Percentiles rank a stretch among this genome's conserved stretches.
phyloP scores from a whole-genome alignment of 805 yeast genomes.

The Cyberlindnera maclurae region DNA sequence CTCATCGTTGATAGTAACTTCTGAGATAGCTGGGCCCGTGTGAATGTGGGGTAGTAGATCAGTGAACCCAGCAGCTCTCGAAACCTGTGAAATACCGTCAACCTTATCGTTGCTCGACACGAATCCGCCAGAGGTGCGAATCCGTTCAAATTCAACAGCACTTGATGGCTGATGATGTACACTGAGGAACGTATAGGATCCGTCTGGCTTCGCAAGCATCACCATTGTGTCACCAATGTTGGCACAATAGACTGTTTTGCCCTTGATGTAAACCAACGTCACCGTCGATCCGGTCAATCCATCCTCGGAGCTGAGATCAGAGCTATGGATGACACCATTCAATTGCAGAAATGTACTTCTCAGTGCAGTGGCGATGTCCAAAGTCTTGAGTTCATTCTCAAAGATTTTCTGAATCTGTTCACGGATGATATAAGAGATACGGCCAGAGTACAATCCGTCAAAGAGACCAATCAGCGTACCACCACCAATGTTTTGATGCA shows the following conservation, averaged over 20 bases:
- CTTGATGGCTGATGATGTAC: slow-evolving; percentile 80
- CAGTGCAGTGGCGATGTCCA: slow-evolving; percentile 62
- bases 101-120: slow-evolving; percentile 79
- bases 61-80: slow-evolving; percentile 89
- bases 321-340: slow-evolving; percentile 62
- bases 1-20: slow-evolving; percentile 64
- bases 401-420: slow-evolving; percentile 61
- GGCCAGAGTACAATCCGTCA: slow-evolving; percentile 70
- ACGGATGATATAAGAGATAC: slow-evolving; percentile 67
- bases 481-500: slow-evolving; percentile 82
- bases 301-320: slow-evolving; percentile 58
- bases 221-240: slow-evolving; percentile 90
- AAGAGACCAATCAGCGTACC: slow-evolving; percentile 71
- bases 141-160: slow-evolving; percentile 72
- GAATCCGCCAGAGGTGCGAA: slow-evolving; percentile 86
- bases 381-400: slow-evolving; percentile 52
- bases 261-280: slow-evolving; percentile 72
- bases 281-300: slow-evolving; percentile 78
- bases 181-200: slow-evolving; percentile 69
- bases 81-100: slow-evolving; percentile 75
- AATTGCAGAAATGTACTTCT: slow-evolving; percentile 73
- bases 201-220: slow-evolving; percentile 69
- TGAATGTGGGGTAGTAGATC: slow-evolving; percentile 81
- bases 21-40: slow-evolving; percentile 76
- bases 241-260: slow-evolving; percentile 65